Percentiles rank a stretch among this genome's conserved stretches.
These are phyloP conservation scores for Debaryomyces psychrophilus DNA, from an alignment of 1,139 yeast species.

Conservation along the genomic window DNA sequence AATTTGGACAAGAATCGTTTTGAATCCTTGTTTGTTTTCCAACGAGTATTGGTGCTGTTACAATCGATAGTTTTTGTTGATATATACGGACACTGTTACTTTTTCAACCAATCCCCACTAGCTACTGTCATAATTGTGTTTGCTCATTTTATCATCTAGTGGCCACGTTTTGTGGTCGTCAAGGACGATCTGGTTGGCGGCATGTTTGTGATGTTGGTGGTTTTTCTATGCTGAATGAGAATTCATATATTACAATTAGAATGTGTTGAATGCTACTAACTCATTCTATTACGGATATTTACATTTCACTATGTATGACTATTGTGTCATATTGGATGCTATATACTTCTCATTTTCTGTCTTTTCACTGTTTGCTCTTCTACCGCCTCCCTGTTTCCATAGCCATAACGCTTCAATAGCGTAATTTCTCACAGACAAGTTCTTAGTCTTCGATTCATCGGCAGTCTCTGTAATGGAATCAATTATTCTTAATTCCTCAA, in stretches of 20 bases:
- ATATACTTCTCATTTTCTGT: conserved; percentile 5
- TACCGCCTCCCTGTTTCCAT: conserved; percentile 82
- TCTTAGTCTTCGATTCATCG: conserved; percentile 64
- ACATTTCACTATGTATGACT: conserved; percentile 8
- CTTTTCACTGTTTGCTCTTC: conserved; percentile 9
- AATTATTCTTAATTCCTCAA: conserved; percentile 66
- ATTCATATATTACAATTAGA: neutral
- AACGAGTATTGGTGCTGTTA: neutral
- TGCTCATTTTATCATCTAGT: neutral
- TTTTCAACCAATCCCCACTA: conserved; percentile 3
- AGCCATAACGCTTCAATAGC: conserved; percentile 95
- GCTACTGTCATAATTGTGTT: neutral
- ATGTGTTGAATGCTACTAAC: conserved; percentile 4
- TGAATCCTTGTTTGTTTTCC: conserved; percentile 4
- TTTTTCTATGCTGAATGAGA: conserved; percentile 10
- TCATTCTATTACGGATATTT: conserved; percentile 13
- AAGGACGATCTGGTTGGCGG: neutral
- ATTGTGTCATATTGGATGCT: neutral
- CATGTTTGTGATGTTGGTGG: conserved; percentile 9
- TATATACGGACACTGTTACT: neutral
- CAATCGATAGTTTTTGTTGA: conserved; percentile 8
- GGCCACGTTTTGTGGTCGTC: conserved; percentile 9
- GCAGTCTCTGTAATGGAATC: conserved; percentile 76
- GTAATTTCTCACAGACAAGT: conserved; percentile 77
- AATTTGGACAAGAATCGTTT: neutral